Evolutionary conservation across 306 rosid genomes (phyloP), one percentile per base, ranked within the genome.

Genomic region (Fragaria nilgerrensis): DNA sequence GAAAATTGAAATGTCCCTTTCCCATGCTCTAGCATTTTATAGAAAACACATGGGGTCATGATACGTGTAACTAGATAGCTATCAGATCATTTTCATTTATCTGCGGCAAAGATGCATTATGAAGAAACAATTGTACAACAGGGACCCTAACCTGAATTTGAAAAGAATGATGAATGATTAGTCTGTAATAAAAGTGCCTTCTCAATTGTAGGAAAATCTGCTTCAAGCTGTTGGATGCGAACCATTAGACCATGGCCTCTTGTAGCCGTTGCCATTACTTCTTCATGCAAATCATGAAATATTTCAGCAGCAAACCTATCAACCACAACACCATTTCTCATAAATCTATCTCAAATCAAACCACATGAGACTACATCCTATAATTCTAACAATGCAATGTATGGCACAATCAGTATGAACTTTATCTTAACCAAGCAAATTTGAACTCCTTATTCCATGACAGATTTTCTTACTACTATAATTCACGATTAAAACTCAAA

Each of bases 161-260:
- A 79, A 70, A 85, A 88, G 82, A 85, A 88, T 2, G 92, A 84
- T 3, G 87, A 77, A 82, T 89, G 92, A 83, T 75, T 92, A 27
- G 94, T 86, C 79, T 87, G 90, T 58, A 94, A 84, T 53, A 93
- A 84, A 78, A 93, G 84, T 32, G 82, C 90, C 88, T 86, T 93
- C 84, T 96, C 99, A 68, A 93, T 82, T 36, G 92, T 80, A 74
- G 99, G 99, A 91, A 91, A 86, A 68, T 96, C 99, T 68, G 94
- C 90, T 88, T 96, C 99, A 64, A 96, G 92, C 84, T 96, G 99
- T 76, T 93, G 98, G 66, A 93, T 92, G 53, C 99, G 99, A 80
- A 80, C 87, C 83, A 86, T 72, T 70, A 96, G 94, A 74, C 88
- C 79, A 66, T 91, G 98, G 75, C 99, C 92, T 85, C 99, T 88